Evolutionary conservation across 495 filamentous ascomycete genomes (phyloP), one percentile per base, ranked within the genome.

Genomic region (Chaetomium tenue): DNA sequence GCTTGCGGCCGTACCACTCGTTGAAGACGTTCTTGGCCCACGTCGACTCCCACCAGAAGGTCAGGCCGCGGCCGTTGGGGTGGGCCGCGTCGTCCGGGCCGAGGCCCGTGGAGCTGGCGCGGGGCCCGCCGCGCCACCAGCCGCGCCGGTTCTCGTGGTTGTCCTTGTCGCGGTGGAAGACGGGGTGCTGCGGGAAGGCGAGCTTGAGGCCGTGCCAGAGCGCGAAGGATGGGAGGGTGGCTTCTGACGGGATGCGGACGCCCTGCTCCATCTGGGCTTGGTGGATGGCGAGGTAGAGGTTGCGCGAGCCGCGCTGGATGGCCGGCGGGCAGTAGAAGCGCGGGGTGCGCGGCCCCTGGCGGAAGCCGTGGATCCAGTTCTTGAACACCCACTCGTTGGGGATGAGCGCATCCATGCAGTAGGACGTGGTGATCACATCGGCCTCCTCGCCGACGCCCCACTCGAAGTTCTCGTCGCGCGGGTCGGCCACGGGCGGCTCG

Each of bases 401-500:
- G 25, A 56, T 68, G n/a, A 76, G 74, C 53, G 81, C 81, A 63
- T 84, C 74, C 58, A 78, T 77, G 71, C 85, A 83, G 53, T 77
- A 81, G 1, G 78, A 76, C 54, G 83, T 84, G 33, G 76, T 73
- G 66, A 87, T 80, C 50, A 82, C 72, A 64, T 86, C 84, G 18
- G 84, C 84, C 20, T 84, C 79, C 66, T 86, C 83, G 63, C 83
- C 84, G n/a, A 85, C 82, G 48, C 84, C 84, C 84, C 84, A 87
- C 47, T 70, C 44, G 68, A 83, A 85, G 50, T 80, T 68, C 53
- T 87, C 84, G 20, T 79, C 67, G 33, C 70, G 13, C 12, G 74
- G 69, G 59, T 80, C 74, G 18, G 65, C 61, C 5, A 63, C 69
- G 1, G 83, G 82, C 1, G 84, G 84, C 20, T 70, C 72, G 52